Base-by-base conservation (phyloP, 371 early-diverging fungal species). In the Mucor irregularis region DNA sequence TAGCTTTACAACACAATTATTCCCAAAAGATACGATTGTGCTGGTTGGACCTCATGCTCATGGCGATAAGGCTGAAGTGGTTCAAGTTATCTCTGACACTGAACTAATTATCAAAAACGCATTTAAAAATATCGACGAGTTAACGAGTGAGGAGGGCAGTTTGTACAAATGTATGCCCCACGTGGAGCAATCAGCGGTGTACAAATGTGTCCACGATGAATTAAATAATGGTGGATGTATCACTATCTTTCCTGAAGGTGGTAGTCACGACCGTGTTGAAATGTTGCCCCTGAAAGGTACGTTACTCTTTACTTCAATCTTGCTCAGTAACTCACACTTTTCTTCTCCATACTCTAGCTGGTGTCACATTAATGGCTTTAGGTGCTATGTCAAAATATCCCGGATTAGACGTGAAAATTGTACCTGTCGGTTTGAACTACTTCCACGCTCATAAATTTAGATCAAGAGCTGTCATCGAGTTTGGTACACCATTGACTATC, bases 231-330 rank as follows among this genome's bases (percentile, higher is more conserved):
- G 90, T 37, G 85, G 83, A 16, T 90, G 92, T 60, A 85, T 97
- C 11, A 95, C 95, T 5, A 96, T 97, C 56, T 97, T 97, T 68
- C 97, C 97, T 1, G 97, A 96, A 64, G 96, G 97, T 43, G 96
- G 97, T 5, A 88, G 88, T 57, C 97, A 97, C 68, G 97, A 97
- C 66, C 90, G 95, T 44, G 80, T 91, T 5, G 90, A 94, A 53
- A 84, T 97, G 82, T 69, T 97, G 47, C 97, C 97, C n/a, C 68
- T 97, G 50, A 97, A 96, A 82, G 84, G 84, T 83, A 74, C 26
- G 21, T 28, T 2, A 38, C 40, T 22, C n/a, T 19, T 22, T 1
- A 42, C 6, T n/a, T 16, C 33, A 31, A 42, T 29, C 7, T 29
- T 42, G 24, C 14, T 22, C 11, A 5, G 2, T 42, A 21, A 7